Evolutionary conservation across 2,329 filamentous ascomycete species (phyloP).

Genomic region (Monilinia fructigena): DNA sequence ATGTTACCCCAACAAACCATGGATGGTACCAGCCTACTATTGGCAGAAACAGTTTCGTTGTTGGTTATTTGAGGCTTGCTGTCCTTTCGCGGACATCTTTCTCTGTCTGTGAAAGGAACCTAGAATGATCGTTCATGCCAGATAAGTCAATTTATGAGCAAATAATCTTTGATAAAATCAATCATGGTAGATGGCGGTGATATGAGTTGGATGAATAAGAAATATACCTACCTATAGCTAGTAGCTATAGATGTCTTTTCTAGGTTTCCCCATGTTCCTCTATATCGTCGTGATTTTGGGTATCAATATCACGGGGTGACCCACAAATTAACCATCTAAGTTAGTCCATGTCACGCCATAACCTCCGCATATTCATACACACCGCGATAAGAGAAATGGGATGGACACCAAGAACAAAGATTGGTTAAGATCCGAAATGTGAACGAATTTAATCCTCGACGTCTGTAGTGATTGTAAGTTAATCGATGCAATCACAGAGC

Average conservation of each 20-base stretch:
- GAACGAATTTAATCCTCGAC: neutral
- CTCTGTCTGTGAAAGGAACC: too few relatives aligned
- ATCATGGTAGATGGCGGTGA: too few relatives aligned
- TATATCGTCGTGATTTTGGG: neutral
- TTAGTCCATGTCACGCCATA: slow-evolving; percentile 14
- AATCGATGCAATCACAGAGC: neutral
- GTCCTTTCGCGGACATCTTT: too few relatives aligned
- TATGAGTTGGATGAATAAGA: neutral
- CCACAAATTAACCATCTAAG: neutral
- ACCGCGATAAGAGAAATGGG: slow-evolving; percentile 7
- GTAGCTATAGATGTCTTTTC: neutral
- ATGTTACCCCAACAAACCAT: neutral
- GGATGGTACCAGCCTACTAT: neutral
- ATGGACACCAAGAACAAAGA: neutral
- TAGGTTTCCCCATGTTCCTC: neutral
- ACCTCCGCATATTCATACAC: slow-evolving; percentile 18
- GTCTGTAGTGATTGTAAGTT: neutral
- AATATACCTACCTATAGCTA: neutral
- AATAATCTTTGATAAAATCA: neutral
- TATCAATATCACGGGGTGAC: neutral
- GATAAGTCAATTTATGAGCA: neutral
- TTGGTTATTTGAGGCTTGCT: too few relatives aligned
- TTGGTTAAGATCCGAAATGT: neutral
- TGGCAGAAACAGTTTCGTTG: too few relatives aligned
- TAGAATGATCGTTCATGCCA: neutral